Evolutionary conservation across 352 stramenopile genomes (phyloP).

Genomic region (Thraustochytrium sp.): DNA sequence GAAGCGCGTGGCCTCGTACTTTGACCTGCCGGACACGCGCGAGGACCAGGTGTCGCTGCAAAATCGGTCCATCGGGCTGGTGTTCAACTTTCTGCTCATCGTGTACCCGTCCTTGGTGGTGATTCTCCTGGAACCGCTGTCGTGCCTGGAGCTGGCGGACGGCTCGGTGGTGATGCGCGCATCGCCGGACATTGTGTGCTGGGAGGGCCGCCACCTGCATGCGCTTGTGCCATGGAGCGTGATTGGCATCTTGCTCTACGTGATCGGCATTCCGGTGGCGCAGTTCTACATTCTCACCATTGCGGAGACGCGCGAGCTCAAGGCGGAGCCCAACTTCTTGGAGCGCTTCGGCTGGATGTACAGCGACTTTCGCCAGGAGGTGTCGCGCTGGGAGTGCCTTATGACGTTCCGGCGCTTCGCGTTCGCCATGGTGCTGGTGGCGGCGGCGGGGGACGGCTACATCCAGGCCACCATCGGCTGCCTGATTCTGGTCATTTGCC

Average conservation of each 20-base stretch:
- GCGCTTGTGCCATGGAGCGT: neutral
- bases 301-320: neutral
- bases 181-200: slow-evolving; percentile 14
- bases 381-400: neutral
- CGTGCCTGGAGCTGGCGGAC: slow-evolving; percentile 13
- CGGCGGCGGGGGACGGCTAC: neutral
- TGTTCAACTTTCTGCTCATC: slow-evolving; percentile 23
- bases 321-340: slow-evolving; percentile 8
- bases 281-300: neutral
- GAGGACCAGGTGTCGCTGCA: neutral
- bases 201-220: neutral
- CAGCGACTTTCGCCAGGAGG: slow-evolving; percentile 1
- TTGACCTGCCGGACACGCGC: neutral
- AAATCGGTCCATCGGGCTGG: neutral
- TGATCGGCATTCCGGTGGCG: slow-evolving; percentile 2
- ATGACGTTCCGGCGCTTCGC: neutral
- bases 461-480: slow-evolving; percentile 5
- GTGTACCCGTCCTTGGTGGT: slow-evolving; percentile 8
- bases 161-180: neutral
- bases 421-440: neutral
- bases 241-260: neutral
- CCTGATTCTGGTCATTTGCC: neutral
- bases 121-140: neutral
- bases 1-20: neutral
- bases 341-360: slow-evolving; percentile 22